Base-by-base conservation (phyloP, 805 yeast genomes). In the Kazachstania bromeliacearum region DNA sequence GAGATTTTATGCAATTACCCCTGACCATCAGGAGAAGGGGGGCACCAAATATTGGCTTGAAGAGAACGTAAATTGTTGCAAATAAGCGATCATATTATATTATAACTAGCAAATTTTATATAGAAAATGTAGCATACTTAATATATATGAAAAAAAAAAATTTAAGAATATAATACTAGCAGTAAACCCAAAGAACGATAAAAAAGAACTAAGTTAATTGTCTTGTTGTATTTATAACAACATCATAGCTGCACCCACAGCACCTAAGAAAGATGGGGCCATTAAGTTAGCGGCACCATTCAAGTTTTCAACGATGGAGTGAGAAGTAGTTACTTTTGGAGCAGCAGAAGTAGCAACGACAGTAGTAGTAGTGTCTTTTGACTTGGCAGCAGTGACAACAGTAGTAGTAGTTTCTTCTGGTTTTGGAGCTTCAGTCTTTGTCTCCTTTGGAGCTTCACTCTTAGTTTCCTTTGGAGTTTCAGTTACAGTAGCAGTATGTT, bases 381-480 rank as follows among this genome's bases (percentile, higher is more conserved):
- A 17, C 21, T 16, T 19, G 19, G 36, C 21, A 16, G 31, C 8
- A 21, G 60, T 63, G 16, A 36, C 15, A 13, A 27, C 32, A 18
- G 41, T 24, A 33, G 40, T 14, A 17, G 38, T 20, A 25, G 48
- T 32, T 29, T 13, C 28, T 25, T 34, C 8, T 30, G 36, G 19
- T 18, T 31, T 24, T 10, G 41, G 30, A 19, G 41, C 33, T 10
- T 20, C 39, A 19, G 39, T 34, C 4, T 18, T 5, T 21, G 26
- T 47, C 14, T 48, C 44, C 18, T 50, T 46, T 19, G 51, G 39
- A 31, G 37, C 38, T 33, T 46, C 28, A 27, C 32, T 33, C 14
- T 18, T 19, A 19, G 40, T 26, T 22, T 22, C 16, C 7, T 17
- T 9, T 16, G 20, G 23, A 16, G 37, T 8, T 8, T 13, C 7